Evolutionary conservation across 768 basidiomycete species (phyloP).

Genomic region (Sporobolomyces phaffii): DNA sequence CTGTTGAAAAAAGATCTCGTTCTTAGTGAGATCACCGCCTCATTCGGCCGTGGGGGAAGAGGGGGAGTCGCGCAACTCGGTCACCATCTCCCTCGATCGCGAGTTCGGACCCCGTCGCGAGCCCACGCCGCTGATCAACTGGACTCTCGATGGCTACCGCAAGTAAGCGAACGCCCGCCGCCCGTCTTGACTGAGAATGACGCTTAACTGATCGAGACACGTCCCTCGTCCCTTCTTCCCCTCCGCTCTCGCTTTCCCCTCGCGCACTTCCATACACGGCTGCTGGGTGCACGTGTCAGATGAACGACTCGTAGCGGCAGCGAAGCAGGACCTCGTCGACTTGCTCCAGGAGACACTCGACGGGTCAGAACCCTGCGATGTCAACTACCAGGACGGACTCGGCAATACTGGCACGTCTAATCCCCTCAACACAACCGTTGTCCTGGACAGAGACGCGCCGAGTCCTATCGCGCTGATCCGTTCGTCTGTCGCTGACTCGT

Average conservation of each 20-base stretch:
- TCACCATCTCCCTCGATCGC: too few relatives aligned
- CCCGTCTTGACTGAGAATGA: not conserved
- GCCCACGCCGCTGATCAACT: not conserved
- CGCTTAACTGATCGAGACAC: not conserved
- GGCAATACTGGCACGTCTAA: slow-evolving; percentile 65
- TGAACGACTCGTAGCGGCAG: slow-evolving; percentile 66
- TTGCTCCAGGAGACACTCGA: slow-evolving; percentile 59
- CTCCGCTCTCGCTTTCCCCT: not conserved
- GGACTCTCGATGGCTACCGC: not conserved
- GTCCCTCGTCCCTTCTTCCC: not conserved
- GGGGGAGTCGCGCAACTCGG: too few relatives aligned
- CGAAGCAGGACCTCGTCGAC: slow-evolving; percentile 66
- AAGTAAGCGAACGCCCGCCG: not conserved
- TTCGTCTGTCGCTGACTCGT: not conserved
- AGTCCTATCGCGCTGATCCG: too few relatives aligned
- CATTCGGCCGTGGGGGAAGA: too few relatives aligned
- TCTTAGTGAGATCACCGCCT: too few relatives aligned
- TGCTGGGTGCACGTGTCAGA: too few relatives aligned
- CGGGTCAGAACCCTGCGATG: slow-evolving; percentile 55
- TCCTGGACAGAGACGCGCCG: too few relatives aligned
- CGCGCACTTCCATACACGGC: rapidly evolving
- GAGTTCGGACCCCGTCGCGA: too few relatives aligned
- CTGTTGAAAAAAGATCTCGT: too few relatives aligned
- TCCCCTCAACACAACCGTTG: not conserved
- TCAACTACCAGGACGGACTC: slow-evolving; percentile 70